A percentile compares a stretch with the other conserved stretches of the same genome.
Evolutionary conservation across 148 eudicot species (phyloP).

Genomic region (Chenopodium formosanum): DNA sequence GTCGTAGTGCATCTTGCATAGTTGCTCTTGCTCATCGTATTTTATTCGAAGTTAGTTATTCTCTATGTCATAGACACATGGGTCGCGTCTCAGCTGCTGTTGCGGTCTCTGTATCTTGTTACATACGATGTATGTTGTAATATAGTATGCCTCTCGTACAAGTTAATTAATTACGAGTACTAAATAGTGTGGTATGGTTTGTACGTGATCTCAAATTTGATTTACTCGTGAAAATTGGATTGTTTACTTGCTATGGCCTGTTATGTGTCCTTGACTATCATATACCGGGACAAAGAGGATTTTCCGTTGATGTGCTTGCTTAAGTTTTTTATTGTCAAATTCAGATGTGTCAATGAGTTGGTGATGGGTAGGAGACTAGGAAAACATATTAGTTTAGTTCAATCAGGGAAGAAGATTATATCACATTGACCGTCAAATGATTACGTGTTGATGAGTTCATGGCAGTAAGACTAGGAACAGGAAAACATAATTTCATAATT

Average conservation of each 20-base stretch:
- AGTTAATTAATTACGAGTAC: too few relatives aligned
- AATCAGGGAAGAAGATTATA: neutral
- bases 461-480: neutral
- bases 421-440: neutral
- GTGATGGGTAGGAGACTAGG: neutral
- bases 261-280: too few relatives aligned
- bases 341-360: neutral
- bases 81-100: constrained; percentile 1
- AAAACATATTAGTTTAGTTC: neutral
- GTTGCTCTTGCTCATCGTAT: neutral
- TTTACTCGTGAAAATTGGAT: neutral
- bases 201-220: neutral
- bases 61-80: neutral
- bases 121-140: neutral
- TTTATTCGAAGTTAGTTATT: neutral
- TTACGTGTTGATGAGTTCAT: neutral
- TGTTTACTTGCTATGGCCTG: too few relatives aligned
- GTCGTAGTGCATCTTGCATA: neutral
- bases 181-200: neutral
- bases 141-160: neutral
- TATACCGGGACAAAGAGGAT: neutral
- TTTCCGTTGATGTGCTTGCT: neutral
- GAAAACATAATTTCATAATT: neutral
- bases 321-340: neutral
- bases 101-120: neutral